Percentiles rank a stretch among this genome's conserved stretches.
These are phyloP conservation scores for Brassica nigra DNA, from an alignment of 345 rosid genomes.

Conservation along the genomic window DNA sequence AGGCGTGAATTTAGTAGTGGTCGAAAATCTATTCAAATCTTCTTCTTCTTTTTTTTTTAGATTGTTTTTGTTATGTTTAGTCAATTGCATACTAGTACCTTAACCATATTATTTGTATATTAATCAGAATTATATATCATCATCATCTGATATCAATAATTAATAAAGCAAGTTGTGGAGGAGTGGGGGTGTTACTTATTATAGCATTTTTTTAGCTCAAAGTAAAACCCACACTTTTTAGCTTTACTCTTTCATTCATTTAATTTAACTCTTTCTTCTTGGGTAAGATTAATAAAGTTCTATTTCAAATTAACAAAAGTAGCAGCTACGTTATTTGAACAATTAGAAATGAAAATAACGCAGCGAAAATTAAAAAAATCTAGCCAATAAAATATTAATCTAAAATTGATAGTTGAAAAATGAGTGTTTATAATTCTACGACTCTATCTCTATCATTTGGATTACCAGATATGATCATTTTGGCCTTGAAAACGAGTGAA, in stretches of 20 bases:
- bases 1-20: slow-evolving; percentile 39
- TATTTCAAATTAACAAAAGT: not conserved
- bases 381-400: not conserved
- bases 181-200: slow-evolving; percentile 10
- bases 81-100: slow-evolving; percentile 22
- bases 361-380: not conserved
- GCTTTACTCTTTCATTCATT: slow-evolving; percentile 8
- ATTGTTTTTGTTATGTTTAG: slow-evolving; percentile 19
- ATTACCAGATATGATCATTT: not conserved
- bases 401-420: not conserved
- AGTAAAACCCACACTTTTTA: slow-evolving; percentile 11
- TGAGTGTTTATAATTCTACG: not conserved
- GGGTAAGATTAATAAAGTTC: not conserved
- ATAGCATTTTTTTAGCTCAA: slow-evolving; percentile 27
- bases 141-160: not conserved
- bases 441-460: not conserved
- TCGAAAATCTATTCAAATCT: slow-evolving; percentile 3
- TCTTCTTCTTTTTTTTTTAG: not conserved
- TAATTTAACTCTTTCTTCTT: not conserved
- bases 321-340: not conserved
- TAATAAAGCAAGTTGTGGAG: slow-evolving; percentile 22
- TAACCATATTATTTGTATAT: not conserved
- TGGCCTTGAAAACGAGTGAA: slow-evolving; percentile 5
- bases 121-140: not conserved
- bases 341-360: not conserved